These are phyloP conservation scores for Marasmius tenuissimus DNA, from an alignment of 1,284 basidiomycete species.

Conservation along the genomic window DNA sequence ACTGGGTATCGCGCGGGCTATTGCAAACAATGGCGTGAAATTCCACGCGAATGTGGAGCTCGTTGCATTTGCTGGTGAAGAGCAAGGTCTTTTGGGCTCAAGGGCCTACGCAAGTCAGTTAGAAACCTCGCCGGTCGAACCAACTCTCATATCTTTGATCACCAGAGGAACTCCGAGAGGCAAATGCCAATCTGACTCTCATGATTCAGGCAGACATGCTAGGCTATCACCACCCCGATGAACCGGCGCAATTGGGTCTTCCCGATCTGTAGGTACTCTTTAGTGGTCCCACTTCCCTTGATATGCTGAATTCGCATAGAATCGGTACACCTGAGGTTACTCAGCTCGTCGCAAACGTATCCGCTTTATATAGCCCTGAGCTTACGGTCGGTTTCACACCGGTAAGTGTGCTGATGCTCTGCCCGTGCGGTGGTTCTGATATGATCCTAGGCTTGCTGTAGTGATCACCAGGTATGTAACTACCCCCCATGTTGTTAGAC, in stretches of 20 bases:
- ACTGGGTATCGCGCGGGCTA: slow-evolving; percentile 74
- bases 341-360: slow-evolving; percentile 72
- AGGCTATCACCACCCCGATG: slow-evolving; percentile 71
- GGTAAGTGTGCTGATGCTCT: slow-evolving; percentile 30
- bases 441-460: slow-evolving; percentile 69
- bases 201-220: slow-evolving; percentile 92
- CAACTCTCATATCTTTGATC: neutral
- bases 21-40: slow-evolving; percentile 57
- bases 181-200: slow-evolving; percentile 67
- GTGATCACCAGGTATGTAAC: slow-evolving; percentile 70
- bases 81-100: slow-evolving; percentile 69
- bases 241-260: slow-evolving; percentile 79
- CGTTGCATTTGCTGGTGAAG: slow-evolving; percentile 71
- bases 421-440: neutral
- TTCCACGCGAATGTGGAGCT: slow-evolving; percentile 72
- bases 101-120: slow-evolving; percentile 62
- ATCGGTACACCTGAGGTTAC: slow-evolving; percentile 79
- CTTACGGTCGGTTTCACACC: slow-evolving; percentile 74
- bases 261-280: slow-evolving; percentile 51
- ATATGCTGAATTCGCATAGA: slow-evolving; percentile 34
- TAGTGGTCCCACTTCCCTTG: slow-evolving; percentile 8
- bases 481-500: neutral
- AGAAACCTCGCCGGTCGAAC: neutral
- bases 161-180: slow-evolving; percentile 53
- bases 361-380: slow-evolving; percentile 79